These are phyloP conservation scores for Phytophthora litchii DNA, from an alignment of 352 stramenopile genomes.

Conservation along the genomic window DNA sequence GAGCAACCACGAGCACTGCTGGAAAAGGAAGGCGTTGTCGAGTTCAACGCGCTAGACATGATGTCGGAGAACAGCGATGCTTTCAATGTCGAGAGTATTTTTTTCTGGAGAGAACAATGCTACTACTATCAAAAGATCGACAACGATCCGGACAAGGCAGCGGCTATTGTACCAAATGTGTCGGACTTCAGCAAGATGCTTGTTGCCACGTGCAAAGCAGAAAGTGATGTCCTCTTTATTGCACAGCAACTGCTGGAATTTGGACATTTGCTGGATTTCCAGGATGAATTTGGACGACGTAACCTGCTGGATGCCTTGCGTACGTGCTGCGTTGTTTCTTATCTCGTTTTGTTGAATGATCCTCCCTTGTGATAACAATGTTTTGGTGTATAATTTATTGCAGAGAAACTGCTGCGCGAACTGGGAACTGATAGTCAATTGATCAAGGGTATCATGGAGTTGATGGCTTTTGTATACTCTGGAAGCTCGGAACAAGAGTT, in stretches of 20 bases:
- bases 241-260: conserved; percentile 70
- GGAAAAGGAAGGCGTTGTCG: conserved; percentile 36
- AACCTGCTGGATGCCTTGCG: conserved; percentile 69
- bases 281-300: conserved; percentile 81
- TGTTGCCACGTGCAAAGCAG: conserved; percentile 47
- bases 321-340: conserved; percentile 30
- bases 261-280: conserved; percentile 73
- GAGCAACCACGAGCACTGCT: conserved; percentile 38
- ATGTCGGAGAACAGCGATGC: conserved; percentile 45
- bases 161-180: conserved; percentile 61
- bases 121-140: conserved; percentile 72
- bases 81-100: conserved; percentile 61
- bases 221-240: conserved; percentile 64
- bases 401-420: conserved; percentile 66
- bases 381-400: conserved; percentile 8
- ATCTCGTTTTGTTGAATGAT: neutral
- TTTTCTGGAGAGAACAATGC: conserved; percentile 86
- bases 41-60: conserved; percentile 56
- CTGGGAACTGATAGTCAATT: conserved; percentile 60
- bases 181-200: conserved; percentile 78
- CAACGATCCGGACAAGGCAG: conserved; percentile 58
- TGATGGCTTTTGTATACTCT: conserved; percentile 78
- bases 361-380: neutral
- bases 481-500: conserved; percentile 79
- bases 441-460: conserved; percentile 72